phyloP scores from a whole-genome alignment of 2,329 filamentous ascomycete species.

The Aspergillus cejpii region DNA sequence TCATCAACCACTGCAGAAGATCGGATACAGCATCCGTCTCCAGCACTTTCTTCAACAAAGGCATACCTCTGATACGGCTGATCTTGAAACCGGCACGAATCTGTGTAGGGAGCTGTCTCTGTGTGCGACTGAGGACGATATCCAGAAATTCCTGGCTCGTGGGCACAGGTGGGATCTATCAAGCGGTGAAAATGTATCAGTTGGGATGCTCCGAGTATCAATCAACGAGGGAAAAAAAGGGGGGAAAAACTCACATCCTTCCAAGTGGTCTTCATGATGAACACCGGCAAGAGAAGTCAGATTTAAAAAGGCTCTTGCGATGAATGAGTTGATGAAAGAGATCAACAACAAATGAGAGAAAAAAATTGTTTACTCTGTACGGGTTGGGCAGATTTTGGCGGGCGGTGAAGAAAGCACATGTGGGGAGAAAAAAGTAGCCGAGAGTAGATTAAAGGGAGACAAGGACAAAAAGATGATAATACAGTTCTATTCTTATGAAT shows the following conservation, averaged over 20 bases:
- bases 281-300: conserved; percentile 23
- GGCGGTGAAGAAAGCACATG: conserved; percentile 13
- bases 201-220: neutral
- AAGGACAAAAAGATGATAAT: neutral
- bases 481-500: neutral
- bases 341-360: conserved; percentile 18
- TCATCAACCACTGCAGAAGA: neutral
- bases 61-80: conserved; percentile 67
- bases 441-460: neutral
- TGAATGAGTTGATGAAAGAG: conserved; percentile 14
- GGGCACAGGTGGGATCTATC: conserved; percentile 71
- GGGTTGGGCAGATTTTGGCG: conserved; percentile 17
- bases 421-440: conserved; percentile 8
- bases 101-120: conserved; percentile 87
- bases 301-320: conserved; percentile 22
- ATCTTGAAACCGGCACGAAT: conserved; percentile 96
- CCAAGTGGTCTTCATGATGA: conserved; percentile 55
- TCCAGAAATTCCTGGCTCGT: conserved; percentile 94
- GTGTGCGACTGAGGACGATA: conserved; percentile 89
- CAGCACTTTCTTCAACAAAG: neutral
- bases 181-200: conserved; percentile 34
- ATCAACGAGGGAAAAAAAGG: neutral
- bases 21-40: neutral
- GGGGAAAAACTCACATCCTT: conserved; percentile 43
- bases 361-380: conserved; percentile 15